Conservation (phyloP, 2,329 filamentous ascomycete genomes). For the Chaetomiaceae sp. region DNA sequence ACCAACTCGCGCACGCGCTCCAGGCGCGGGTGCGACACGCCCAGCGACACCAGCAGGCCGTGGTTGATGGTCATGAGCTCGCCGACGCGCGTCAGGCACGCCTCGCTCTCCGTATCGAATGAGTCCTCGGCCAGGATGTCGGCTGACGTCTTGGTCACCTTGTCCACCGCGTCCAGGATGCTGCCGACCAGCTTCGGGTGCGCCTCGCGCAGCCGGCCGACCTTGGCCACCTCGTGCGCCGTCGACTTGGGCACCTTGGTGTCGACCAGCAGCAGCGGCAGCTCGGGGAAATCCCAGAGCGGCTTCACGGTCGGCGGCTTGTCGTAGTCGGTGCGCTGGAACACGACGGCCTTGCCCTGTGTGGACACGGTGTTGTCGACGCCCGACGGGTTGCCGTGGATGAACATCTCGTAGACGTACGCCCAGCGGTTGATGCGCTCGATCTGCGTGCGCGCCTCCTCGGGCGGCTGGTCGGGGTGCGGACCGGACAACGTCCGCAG, state of each 20-base stretch:
- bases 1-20: slow-evolving; percentile 88
- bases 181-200: slow-evolving; percentile 73
- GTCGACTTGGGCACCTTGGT: slow-evolving; percentile 86
- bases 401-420: slow-evolving; percentile 94
- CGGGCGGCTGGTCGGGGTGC: slow-evolving; percentile 80
- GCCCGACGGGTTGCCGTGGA: slow-evolving; percentile 92
- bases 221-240: slow-evolving; percentile 77
- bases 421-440: slow-evolving; percentile 98
- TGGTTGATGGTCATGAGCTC: slow-evolving; percentile 93
- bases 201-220: slow-evolving; percentile 61
- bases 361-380: slow-evolving; percentile 96
- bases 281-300: slow-evolving; percentile 81
- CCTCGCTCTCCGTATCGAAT: slow-evolving; percentile 60
- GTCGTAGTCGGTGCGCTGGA: slow-evolving; percentile 70
- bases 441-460: slow-evolving; percentile 83
- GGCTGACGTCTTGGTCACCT: slow-evolving; percentile 53
- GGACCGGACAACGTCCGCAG: slow-evolving; percentile 83
- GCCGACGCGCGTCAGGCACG: slow-evolving; percentile 66
- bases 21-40: slow-evolving; percentile 88
- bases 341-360: slow-evolving; percentile 89
- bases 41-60: slow-evolving; percentile 80
- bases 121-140: slow-evolving; percentile 51
- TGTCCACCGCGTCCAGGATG: slow-evolving; percentile 81
- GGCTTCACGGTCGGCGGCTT: slow-evolving; percentile 71
- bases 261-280: slow-evolving; percentile 84